Evolutionary conservation across 306 rosid genomes (phyloP).

Genomic region (Begonia peltatifolia): DNA sequence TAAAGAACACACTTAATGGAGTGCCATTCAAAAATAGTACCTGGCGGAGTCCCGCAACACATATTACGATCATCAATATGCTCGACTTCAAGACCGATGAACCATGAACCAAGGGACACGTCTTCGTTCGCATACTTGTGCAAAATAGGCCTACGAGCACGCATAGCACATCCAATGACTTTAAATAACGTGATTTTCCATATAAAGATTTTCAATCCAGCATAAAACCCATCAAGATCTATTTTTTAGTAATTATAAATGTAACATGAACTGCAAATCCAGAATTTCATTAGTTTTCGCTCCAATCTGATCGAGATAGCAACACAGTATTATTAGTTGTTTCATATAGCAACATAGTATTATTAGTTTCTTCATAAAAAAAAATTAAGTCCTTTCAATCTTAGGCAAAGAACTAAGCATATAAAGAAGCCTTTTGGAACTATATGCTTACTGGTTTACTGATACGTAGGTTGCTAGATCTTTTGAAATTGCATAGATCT

Average conservation of each 20-base stretch:
- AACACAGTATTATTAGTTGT: no score
- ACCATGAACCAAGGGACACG: slow-evolving; percentile 96
- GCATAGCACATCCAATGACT: slow-evolving; percentile 8
- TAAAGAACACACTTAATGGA: neutral
- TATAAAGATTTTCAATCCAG: neutral
- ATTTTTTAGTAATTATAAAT: no score
- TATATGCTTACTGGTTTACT: slow-evolving; percentile 56
- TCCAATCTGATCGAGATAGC: no score
- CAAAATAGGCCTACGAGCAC: slow-evolving; percentile 61
- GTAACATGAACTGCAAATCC: no score
- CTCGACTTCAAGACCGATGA: slow-evolving; percentile 94
- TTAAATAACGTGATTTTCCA: no score
- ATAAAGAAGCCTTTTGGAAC: neutral
- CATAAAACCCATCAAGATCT: neutral
- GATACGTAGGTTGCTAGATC: slow-evolving; percentile 87
- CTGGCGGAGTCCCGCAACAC: slow-evolving; percentile 99
- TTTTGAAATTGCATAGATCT: slow-evolving; percentile 90
- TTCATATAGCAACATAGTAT: no score
- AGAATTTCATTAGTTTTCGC: no score
- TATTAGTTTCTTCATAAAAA: no score
- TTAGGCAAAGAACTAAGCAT: no score
- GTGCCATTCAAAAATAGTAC: slow-evolving; percentile 22
- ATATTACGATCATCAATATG: slow-evolving; percentile 89
- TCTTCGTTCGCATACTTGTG: slow-evolving; percentile 98
- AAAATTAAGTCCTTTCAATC: no score